Base-by-base conservation (phyloP, 78 protist species). In the Kipferlia bialata region DNA sequence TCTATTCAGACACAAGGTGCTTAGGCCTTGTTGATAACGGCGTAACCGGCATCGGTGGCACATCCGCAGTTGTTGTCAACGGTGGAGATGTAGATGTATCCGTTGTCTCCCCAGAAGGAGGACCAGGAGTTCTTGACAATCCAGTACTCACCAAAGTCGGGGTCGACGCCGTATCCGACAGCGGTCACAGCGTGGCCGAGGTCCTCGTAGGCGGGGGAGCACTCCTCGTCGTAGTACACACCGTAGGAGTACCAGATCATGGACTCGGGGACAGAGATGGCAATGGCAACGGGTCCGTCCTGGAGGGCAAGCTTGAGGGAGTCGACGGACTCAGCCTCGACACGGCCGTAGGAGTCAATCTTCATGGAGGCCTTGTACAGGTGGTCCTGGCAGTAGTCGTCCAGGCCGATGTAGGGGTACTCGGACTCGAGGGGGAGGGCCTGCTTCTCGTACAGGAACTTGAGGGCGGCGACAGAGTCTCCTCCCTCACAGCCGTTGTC, bases 41-140 rank as follows among this genome's bases (percentile, higher is more conserved):
- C n/a, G n/a, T n/a, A n/a, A n/a, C n/a, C n/a, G 36, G 62, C 62
- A 5, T 58, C 62, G 36, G 62, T 58, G 33, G 62, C 62, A 10
- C 5, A 13, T 5, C 62, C 62, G 36, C 62, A 58, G 36, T 58
- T 58, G 36, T 58, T 58, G 33, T 33, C 36, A 34, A 12, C 10
- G 62, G 10, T 58, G 33, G 5, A 5, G 20, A 58, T 58, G 48
- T 41, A 41, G 48, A 41, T 41, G 62, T 58, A 58, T 5, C 62
- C 62, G 36, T 58, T 58, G 36, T 58, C 10, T 10, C 62, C 62
- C 62, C 62, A 58, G 36, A 13, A 10, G 20, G 33, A 13, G 36
- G 62, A 58, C 62, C 62, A 58, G 36, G 24, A 13, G 10, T 58
- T 58, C 10, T 10, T 58, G 36, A 58, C 36, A 12, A 58, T 31